Conservation (phyloP, 2,329 filamentous ascomycete species). For the Trichoderma aggressivum region DNA sequence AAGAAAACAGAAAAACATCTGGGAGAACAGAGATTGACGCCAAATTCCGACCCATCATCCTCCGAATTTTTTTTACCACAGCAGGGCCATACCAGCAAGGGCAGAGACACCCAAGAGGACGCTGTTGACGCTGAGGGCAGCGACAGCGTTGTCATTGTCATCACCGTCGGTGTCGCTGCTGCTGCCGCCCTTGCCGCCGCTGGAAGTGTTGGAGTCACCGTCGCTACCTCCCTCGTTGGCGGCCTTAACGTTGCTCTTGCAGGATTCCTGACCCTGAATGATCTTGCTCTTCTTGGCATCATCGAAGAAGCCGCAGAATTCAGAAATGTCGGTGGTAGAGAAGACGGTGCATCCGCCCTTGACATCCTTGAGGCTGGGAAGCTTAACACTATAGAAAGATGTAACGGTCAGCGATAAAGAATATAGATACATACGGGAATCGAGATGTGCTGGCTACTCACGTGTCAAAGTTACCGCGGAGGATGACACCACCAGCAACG, state of each 20-base stretch:
- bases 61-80: constrained; percentile 44
- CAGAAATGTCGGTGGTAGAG: constrained; percentile 59
- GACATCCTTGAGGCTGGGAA: constrained; percentile 66
- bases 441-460: constrained; percentile 48
- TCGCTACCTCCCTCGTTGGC: constrained; percentile 48
- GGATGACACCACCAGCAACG: constrained; percentile 76
- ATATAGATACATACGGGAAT: background rate
- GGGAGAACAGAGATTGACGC: constrained; percentile 36
- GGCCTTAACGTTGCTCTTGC: constrained; percentile 48
- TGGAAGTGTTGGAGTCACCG: constrained; percentile 29
- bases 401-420: background rate
- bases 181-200: constrained; percentile 19
- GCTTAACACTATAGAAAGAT: constrained; percentile 55
- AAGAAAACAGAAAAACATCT: constrained; percentile 34
- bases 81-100: constrained; percentile 46
- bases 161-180: constrained; percentile 27
- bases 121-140: constrained; percentile 45
- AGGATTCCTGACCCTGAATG: constrained; percentile 44
- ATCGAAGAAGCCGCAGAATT: constrained; percentile 53
- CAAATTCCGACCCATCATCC: constrained; percentile 33
- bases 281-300: constrained; percentile 38
- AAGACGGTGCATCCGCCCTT: constrained; percentile 69
- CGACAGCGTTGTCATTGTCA: constrained; percentile 40
- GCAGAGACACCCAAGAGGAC: constrained; percentile 45
- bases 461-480: constrained; percentile 80